Conservation (phyloP, 768 basidiomycete species). For the Myochromella boudieri region DNA sequence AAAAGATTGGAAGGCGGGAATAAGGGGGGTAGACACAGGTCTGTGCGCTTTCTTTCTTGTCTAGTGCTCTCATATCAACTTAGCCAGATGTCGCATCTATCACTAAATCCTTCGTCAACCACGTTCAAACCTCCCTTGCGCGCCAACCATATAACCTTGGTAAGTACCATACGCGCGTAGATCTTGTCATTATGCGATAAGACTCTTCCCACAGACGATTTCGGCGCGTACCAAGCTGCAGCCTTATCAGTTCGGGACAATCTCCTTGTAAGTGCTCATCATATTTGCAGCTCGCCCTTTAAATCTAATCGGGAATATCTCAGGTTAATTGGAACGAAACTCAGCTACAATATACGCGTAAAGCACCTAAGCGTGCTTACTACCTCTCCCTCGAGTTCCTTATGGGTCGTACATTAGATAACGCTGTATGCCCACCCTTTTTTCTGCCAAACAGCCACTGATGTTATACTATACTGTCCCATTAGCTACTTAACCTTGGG, state of each 20-base stretch:
- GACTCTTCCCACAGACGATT: slow-evolving; percentile 52
- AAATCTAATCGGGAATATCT: slow-evolving; percentile 3
- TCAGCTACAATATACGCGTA: slow-evolving; percentile 73
- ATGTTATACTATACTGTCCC: slow-evolving; percentile 12
- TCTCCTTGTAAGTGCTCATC: slow-evolving; percentile 60
- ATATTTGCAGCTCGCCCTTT: neutral
- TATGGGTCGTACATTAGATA: slow-evolving; percentile 79
- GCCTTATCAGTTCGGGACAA: slow-evolving; percentile 88
- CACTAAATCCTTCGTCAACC: slow-evolving; percentile 75
- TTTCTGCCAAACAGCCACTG: slow-evolving; percentile 48
- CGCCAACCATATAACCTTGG: slow-evolving; percentile 89
- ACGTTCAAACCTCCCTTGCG: slow-evolving; percentile 87
- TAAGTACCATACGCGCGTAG: slow-evolving; percentile 19
- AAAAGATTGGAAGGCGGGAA: slow-evolving; percentile 64
- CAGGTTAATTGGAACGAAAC: slow-evolving; percentile 88
- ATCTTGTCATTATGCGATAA: slow-evolving; percentile 3
- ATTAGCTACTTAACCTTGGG: slow-evolving; percentile 84
- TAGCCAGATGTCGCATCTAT: slow-evolving; percentile 56
- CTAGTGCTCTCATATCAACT: slow-evolving; percentile 1
- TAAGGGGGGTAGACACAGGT: slow-evolving; percentile 61
- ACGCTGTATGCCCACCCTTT: slow-evolving; percentile 47
- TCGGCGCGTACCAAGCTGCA: slow-evolving; percentile 91
- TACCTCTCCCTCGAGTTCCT: slow-evolving; percentile 95
- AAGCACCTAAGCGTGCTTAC: slow-evolving; percentile 87
- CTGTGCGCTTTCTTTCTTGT: slow-evolving; percentile 6